These are phyloP conservation scores for Cercospora nicotianae DNA, from an alignment of 2,329 filamentous ascomycete species.

Conservation along the genomic window DNA sequence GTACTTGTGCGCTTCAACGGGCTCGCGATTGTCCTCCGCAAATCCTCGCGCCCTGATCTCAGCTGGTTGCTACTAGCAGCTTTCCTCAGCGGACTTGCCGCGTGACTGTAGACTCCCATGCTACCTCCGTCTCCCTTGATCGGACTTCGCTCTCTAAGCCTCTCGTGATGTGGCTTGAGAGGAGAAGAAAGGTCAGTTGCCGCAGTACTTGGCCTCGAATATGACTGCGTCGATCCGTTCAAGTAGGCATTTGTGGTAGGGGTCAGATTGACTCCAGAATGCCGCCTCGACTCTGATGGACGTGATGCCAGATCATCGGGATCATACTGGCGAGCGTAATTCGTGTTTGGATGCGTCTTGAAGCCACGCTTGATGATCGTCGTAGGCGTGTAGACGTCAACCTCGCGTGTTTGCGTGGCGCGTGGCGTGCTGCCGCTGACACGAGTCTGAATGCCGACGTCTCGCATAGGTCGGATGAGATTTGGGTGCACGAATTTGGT, in stretches of 20 bases:
- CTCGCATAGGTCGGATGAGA: constrained; percentile 75
- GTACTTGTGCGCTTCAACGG: constrained; percentile 49
- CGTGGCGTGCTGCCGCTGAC: constrained; percentile 38
- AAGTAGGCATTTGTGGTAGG: constrained; percentile 26
- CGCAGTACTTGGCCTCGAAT: constrained; percentile 40
- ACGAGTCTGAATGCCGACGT: constrained; percentile 77
- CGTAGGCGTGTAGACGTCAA: constrained; percentile 63
- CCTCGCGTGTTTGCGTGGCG: constrained; percentile 44
- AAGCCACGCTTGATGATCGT: constrained; percentile 72
- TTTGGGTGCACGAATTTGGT: constrained; percentile 91
- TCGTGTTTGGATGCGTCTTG: constrained; percentile 77
- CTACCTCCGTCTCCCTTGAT: constrained; percentile 67
- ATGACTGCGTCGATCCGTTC: constrained; percentile 39
- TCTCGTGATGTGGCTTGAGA: constrained; percentile 46
- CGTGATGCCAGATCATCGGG: constrained; percentile 53
- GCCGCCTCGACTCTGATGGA: constrained; percentile 23
- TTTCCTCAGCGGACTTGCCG: constrained; percentile 81
- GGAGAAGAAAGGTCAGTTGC: constrained; percentile 48
- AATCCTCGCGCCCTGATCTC: constrained; percentile 34
- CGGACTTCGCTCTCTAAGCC: constrained; percentile 54
- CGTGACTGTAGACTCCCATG: constrained; percentile 76
- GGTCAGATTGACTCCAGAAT: constrained; percentile 23
- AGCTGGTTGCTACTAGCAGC: constrained; percentile 61
- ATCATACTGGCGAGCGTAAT: constrained; percentile 67
- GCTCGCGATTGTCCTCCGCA: constrained; percentile 36